Evolutionary conservation across 106 monocot genomes (phyloP), one percentile per base, ranked within the genome.

Genomic region (Acorus calamus): DNA sequence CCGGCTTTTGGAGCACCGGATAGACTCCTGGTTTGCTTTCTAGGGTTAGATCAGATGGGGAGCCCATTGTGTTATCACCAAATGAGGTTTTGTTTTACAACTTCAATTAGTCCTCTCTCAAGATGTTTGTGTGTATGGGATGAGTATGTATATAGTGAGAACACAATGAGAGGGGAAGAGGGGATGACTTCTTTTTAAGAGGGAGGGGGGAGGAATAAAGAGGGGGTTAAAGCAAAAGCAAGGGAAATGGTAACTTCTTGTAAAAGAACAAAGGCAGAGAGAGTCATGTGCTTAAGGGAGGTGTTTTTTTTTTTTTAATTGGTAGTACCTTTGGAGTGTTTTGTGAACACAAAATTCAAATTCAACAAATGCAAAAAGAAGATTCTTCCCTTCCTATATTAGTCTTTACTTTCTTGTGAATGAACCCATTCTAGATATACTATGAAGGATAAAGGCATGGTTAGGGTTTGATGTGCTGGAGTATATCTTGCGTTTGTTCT

Each of bases 191-290:
- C 61, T 45, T 61, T 76, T 76, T 66, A 28, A 63, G 56, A 44
- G 55, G 49, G 63, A 56, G 56, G 44, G 58, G 3, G 67, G 47
- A 28, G 28, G 28, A 28, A 79, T 76, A 78, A 91, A 83, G 86
- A 62, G 58, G 60, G 60, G 47, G 67, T 75, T 71, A 66, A 51
- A 70, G 69, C 64, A 51, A 66, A 55, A 49, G 61, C 69, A 87
- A 76, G 80, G 71, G 56, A 61, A 81, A 77, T 78, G 79, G 88
- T 88, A 85, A 83, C 79, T 84, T 88, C 88, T 84, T 77, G 78
- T 73, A 71, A 28, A 75, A 73, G 81, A 82, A 71, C 71, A 82
- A 87, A 87, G 81, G 77, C 64, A 76, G 70, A 60, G 58, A 42
- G 4, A 46, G 51, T 71, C 75, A 73, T 73, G 79, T 74, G 81